Base-by-base conservation (phyloP, 73 alveolate species). In the Paramecium tetraurelia region DNA sequence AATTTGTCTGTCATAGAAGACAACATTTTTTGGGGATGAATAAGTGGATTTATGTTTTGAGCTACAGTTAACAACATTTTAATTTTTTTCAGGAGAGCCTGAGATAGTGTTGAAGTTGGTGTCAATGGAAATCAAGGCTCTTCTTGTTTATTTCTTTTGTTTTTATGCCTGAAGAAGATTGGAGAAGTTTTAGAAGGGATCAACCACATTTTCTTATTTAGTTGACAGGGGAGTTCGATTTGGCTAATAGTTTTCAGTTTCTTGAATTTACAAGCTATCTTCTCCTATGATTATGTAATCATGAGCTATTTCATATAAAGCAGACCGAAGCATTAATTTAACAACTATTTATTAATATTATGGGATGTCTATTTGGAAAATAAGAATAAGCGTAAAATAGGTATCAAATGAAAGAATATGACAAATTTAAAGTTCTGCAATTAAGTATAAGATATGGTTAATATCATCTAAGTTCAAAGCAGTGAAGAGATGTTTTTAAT, bases 321-420 rank as follows among this genome's bases (percentile, higher is more conserved):
- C 86, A 53, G 69, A 53, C 69, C 35, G 69, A 35, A 72, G 59
- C 86, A 72, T 72, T 72, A 63, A 72, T 72, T 72, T 72, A 72
- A 72, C 86, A 72, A 72, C 86, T 72, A 72, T 35, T 72, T 72
- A 63, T 27, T 63, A 63, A 22, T 63, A 22, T 31, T 63, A 72
- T 72, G 86, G 86, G 86, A 38, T 72, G 86, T 72, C 86, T 72
- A 12, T 72, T 72, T 18, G 35, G 59, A 72, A 72, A 72, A 40
- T 72, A 72, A 40, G 63, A 33, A 18, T 72, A 72, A 33, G 38
- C 57, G 2, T 36, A 35, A 16, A 40, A 72, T 20, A 72, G 63
- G 14, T 72, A 72, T 72, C 59, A 72, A 18, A 72, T 72, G 59
- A 36, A 72, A 40, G 86, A 38, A 36, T 72, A 36, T 35, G 63